Conservation (phyloP, 2,329 filamentous ascomycete genomes). For the Sporothrix luriei region DNA sequence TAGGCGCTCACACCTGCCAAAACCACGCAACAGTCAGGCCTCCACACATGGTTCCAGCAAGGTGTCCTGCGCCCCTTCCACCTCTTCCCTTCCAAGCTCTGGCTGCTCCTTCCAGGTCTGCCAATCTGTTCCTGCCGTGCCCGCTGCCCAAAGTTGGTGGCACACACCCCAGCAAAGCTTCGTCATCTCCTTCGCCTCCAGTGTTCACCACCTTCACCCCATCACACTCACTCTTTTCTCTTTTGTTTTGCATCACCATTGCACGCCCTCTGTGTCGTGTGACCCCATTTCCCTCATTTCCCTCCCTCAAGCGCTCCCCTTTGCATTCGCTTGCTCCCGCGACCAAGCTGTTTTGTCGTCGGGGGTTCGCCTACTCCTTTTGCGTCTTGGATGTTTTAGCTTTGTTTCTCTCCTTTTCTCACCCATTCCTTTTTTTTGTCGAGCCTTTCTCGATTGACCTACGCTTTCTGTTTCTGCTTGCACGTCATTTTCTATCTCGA, state of each 20-base stretch:
- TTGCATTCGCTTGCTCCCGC: neutral
- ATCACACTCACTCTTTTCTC: conserved; percentile 25
- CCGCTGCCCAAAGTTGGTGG: conserved; percentile 24
- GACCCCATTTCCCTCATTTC: conserved; percentile 1
- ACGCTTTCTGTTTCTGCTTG: neutral
- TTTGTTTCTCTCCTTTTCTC: conserved; percentile 30
- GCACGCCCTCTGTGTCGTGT: conserved; percentile 14
- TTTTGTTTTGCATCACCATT: conserved; percentile 25
- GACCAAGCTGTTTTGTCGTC: conserved; percentile 22
- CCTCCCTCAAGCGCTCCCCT: neutral
- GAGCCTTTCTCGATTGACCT: neutral
- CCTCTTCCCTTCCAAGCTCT: conserved; percentile 7
- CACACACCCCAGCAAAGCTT: conserved; percentile 31
- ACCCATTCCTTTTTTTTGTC: conserved; percentile 11
- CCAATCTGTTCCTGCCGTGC: neutral
- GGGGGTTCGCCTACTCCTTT: conserved; percentile 20
- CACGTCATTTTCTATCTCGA: neutral
- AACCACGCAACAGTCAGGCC: conserved; percentile 9
- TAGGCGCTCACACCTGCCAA: neutral
- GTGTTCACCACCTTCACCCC: conserved; percentile 7
- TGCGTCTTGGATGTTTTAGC: conserved; percentile 26
- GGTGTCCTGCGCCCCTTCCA: conserved; percentile 25
- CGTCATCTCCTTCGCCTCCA: conserved; percentile 33
- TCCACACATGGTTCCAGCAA: neutral
- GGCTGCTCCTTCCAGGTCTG: conserved; percentile 6